Conservation (phyloP, 148 eudicot species). For the Cornus florida region DNA sequence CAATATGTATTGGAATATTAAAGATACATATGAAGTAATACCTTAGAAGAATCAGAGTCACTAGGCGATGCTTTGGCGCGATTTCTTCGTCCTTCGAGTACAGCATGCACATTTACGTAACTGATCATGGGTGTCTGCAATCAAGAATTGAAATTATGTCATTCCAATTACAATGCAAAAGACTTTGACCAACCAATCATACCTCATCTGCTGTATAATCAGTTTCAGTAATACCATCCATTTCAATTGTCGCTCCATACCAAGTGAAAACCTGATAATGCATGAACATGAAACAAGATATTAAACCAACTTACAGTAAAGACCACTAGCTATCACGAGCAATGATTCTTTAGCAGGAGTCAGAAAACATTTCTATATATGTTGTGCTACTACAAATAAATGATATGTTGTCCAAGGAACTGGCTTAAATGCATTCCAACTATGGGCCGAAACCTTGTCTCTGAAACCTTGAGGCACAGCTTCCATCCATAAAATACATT, state of each 20-base stretch:
- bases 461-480: no score
- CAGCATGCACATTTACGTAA: constrained; percentile 94
- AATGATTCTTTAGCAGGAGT: neutral
- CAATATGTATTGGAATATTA: neutral
- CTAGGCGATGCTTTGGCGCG: constrained; percentile 79
- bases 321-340: neutral
- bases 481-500: no score
- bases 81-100: constrained; percentile 82
- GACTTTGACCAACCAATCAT: constrained; percentile 13
- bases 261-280: constrained; percentile 77
- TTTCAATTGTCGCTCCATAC: constrained; percentile 95
- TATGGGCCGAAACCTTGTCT: no score
- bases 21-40: constrained; percentile 24
- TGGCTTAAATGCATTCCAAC: no score
- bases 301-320: neutral
- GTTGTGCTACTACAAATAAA: no score
- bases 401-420: no score
- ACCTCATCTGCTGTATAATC: constrained; percentile 98
- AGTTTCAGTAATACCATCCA: constrained; percentile 86
- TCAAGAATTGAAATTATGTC: constrained; percentile 12
- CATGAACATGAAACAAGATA: constrained; percentile 1
- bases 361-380: neutral
- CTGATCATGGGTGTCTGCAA: constrained; percentile 94
- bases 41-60: constrained; percentile 76
- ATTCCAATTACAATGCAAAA: constrained; percentile 15